Base-by-base conservation (phyloP, 2,329 filamentous ascomycete species). In the Coniochaeta sp. region DNA sequence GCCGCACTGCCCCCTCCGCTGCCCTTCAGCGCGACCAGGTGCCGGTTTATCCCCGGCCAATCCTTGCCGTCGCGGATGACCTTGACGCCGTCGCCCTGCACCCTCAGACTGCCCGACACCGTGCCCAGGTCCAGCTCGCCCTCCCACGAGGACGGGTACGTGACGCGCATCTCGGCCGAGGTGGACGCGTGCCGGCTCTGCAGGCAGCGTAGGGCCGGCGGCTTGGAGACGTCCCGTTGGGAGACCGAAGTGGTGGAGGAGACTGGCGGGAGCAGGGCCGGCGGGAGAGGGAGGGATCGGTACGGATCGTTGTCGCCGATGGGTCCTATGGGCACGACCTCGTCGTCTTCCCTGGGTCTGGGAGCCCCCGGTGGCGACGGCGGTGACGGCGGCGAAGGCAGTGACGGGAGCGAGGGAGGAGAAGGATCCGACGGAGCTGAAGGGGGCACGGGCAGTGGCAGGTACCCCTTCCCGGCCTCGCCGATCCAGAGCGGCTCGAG, bases 71-170 rank as follows among this genome's bases (percentile, higher is more conserved):
- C 61, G 57, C 66, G 71, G 16, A 74, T 68, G 3, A 81, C 64
- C 58, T 70, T 63, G 14, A 84, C 72, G 17, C 73, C 80, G 44
- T 76, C 71, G 16, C 82, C 82, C 22, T 58, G 62, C 8, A 78
- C 69, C 1, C 61, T 58, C 32, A 82, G 69, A 10, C 59, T 63
- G 2, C 80, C 80, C 26, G 74, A 74, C 17, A 78, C 69, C 19
- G 74, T 73, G 61, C 72, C 60, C 14, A 77, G 74, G 10, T 62
- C 62, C 36, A 83, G 68, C 22, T 64, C 63, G 16, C 82, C 82
- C 63, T 78, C 76, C 82, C 82, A 85, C 2, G 74, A 70, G 24
- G 65, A 66, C 0, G 82, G 81, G 63, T 82, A 83, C 17, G 57
- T 62, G 24, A 84, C 69, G 16, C 65, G 66, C 55, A 82, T 64